These are phyloP conservation scores for Trapa incisa DNA, from an alignment of 345 rosid species.

Conservation along the genomic window DNA sequence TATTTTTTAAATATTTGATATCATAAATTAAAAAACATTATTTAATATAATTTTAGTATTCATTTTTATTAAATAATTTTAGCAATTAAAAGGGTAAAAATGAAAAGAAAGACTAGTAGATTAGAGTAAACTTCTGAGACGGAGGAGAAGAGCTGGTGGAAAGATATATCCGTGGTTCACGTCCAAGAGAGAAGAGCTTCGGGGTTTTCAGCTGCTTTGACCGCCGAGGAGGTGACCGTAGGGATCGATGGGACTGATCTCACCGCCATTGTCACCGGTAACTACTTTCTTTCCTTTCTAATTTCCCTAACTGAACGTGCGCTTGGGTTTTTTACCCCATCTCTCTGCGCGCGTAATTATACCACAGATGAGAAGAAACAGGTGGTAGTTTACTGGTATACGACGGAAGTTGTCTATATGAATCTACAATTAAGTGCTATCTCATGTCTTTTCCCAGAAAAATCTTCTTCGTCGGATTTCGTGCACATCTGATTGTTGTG, in stretches of 20 bases:
- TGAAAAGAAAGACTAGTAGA: not conserved
- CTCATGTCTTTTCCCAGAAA: not conserved
- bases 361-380: not conserved
- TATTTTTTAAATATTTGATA: no score
- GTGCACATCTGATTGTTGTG: not conserved
- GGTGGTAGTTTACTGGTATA: not conserved
- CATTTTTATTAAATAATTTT: no score
- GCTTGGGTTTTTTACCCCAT: not conserved
- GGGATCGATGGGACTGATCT: constrained; percentile 61
- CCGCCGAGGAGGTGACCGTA: constrained; percentile 56
- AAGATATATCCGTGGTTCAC: constrained; percentile 23
- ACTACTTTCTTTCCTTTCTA: not conserved
- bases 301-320: not conserved
- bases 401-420: not conserved
- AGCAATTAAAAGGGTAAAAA: not conserved
- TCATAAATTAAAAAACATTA: no score
- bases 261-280: constrained; percentile 73
- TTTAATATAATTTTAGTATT: no score
- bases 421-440: not conserved
- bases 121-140: not conserved
- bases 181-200: constrained; percentile 31
- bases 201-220: constrained; percentile 54
- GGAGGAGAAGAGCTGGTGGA: not conserved
- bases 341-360: not conserved
- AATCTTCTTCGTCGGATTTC: not conserved